Evolutionary conservation across 345 rosid species (phyloP).

Genomic region (Populus ilicifolia): DNA sequence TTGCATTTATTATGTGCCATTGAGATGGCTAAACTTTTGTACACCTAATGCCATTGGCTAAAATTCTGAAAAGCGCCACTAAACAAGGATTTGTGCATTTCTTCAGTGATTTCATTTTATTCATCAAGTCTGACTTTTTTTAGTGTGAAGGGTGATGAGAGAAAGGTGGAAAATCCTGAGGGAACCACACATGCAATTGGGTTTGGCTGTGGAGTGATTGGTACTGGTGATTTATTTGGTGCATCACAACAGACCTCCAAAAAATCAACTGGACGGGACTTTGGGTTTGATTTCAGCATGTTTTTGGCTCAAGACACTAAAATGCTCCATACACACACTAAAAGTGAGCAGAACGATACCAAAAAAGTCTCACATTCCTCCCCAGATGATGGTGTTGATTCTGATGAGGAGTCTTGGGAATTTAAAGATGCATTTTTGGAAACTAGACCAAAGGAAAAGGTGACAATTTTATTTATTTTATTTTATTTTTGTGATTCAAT

Average conservation of each 20-base stretch:
- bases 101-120: slow-evolving; percentile 10
- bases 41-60: not conserved
- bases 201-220: slow-evolving; percentile 15
- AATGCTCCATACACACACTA: slow-evolving; percentile 9
- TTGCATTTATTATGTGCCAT: not conserved
- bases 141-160: slow-evolving; percentile 29
- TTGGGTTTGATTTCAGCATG: slow-evolving; percentile 31
- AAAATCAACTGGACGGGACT: slow-evolving; percentile 36
- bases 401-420: slow-evolving; percentile 44
- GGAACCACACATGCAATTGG: slow-evolving; percentile 16
- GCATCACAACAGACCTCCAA: slow-evolving; percentile 22
- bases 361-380: slow-evolving; percentile 21
- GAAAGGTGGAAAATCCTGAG: slow-evolving; percentile 13
- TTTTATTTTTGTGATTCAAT: not conserved
- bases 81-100: not conserved
- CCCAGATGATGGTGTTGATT: slow-evolving; percentile 17
- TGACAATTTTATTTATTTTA: slow-evolving; percentile 20
- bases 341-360: slow-evolving; percentile 21
- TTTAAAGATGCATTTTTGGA: slow-evolving; percentile 44
- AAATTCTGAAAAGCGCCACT: not conserved
- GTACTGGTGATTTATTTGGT: slow-evolving; percentile 17
- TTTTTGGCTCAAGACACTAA: slow-evolving; percentile 14
- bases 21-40: not conserved
- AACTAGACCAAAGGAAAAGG: slow-evolving; percentile 38
- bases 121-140: slow-evolving; percentile 20